A percentile compares a stretch with the other conserved stretches of the same genome.
phyloP scores from a whole-genome alignment of 495 filamentous ascomycete species.

The Xylaria nigripes region DNA sequence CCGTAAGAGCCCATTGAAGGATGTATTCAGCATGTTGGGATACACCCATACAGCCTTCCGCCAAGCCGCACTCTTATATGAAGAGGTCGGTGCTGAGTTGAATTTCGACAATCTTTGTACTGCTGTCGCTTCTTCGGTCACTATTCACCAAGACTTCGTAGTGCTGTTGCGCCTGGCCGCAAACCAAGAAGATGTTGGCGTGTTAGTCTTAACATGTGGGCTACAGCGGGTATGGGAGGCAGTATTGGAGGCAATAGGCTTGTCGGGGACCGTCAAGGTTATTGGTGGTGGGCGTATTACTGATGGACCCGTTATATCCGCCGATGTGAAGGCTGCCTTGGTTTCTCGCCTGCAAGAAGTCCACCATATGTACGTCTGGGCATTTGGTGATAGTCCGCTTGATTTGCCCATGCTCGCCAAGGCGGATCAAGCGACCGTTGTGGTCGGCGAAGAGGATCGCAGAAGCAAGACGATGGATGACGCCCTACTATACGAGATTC shows the following conservation, averaged over 20 bases:
- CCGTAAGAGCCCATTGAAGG: conserved; percentile 30
- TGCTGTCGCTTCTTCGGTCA: conserved; percentile 35
- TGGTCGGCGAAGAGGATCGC: conserved; percentile 43
- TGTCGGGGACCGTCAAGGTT: conserved; percentile 40
- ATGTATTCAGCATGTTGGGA: conserved; percentile 41
- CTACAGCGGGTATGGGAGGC: conserved; percentile 50
- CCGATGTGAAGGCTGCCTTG: conserved; percentile 43
- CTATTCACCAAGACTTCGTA: conserved; percentile 44
- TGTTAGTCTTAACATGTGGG: conserved; percentile 52
- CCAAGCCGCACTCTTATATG: conserved; percentile 49
- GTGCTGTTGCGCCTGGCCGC: conserved; percentile 33
- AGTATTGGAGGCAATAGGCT: conserved; percentile 40
- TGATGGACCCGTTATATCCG: conserved; percentile 47
- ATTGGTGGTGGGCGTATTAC: conserved; percentile 48
- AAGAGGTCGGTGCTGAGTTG: conserved; percentile 36
- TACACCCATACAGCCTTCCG: conserved; percentile 53
- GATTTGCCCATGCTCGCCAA: conserved; percentile 51
- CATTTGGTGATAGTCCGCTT: conserved; percentile 55
- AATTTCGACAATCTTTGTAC: conserved; percentile 43
- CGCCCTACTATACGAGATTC: conserved; percentile 38
- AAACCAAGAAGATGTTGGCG: conserved; percentile 36
- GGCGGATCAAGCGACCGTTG: conserved; percentile 50
- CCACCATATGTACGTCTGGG: conserved; percentile 41
- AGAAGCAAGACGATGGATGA: conserved; percentile 53
- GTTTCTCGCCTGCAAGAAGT: conserved; percentile 33